A percentile compares a stretch with the other conserved stretches of the same genome.
phyloP scores from a whole-genome alignment of 2,329 filamentous ascomycete species.

The Pseudocercospora pini-densiflorae region DNA sequence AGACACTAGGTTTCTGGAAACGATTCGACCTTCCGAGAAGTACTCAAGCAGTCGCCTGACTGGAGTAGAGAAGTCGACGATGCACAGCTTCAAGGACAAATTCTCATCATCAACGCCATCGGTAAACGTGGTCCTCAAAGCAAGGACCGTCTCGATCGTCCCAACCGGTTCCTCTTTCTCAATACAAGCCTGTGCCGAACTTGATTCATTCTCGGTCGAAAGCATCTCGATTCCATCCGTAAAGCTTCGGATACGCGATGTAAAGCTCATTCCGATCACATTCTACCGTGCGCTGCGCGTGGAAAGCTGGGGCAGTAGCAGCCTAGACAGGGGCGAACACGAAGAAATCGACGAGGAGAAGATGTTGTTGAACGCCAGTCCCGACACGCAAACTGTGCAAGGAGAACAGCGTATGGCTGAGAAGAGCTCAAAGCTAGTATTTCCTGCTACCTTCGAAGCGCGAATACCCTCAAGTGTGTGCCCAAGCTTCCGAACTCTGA shows the following conservation, averaged over 20 bases:
- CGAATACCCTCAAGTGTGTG: not conserved
- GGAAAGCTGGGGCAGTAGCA: not conserved
- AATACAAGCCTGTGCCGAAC: slow-evolving; percentile 3
- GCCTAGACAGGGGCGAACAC: slow-evolving; percentile 4
- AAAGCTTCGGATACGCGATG: not conserved
- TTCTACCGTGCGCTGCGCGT: not conserved
- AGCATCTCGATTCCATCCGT: not conserved
- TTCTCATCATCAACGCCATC: slow-evolving; percentile 13
- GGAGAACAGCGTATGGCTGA: not conserved
- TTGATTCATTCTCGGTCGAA: not conserved
- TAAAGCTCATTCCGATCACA: not conserved
- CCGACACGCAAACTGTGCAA: not conserved
- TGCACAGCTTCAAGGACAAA: slow-evolving; percentile 12
- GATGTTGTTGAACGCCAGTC: not conserved
- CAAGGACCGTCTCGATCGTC: not conserved
- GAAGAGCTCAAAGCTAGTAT: not conserved
- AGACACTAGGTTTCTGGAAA: not conserved
- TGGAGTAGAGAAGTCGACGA: slow-evolving; percentile 4
- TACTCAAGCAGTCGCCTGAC: slow-evolving; percentile 7
- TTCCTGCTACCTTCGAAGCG: slow-evolving; percentile 1
- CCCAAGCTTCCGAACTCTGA: not conserved
- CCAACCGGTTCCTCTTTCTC: not conserved
- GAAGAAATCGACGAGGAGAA: slow-evolving; percentile 12
- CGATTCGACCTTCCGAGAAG: not conserved
- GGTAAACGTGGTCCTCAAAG: slow-evolving; percentile 4